A percentile compares a stretch with the other conserved stretches of the same genome.
Conservation (phyloP, 1,284 basidiomycete genomes). For the Pyrrhoderma lamaoense region DNA sequence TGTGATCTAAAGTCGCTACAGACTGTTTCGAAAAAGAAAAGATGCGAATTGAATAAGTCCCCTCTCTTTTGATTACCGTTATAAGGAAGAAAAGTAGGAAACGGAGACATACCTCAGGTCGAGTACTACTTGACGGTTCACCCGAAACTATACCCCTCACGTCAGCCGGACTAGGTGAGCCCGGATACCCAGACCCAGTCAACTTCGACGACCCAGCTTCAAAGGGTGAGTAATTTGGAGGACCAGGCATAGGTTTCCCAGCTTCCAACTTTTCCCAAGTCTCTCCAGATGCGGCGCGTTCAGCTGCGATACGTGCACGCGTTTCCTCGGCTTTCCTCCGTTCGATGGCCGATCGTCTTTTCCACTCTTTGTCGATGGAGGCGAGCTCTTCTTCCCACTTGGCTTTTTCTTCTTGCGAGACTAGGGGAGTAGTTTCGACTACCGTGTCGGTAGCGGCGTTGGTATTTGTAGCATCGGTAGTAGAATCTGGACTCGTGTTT, state of each 20-base stretch:
- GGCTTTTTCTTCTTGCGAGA: conserved; percentile 21
- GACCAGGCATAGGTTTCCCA: conserved; percentile 16
- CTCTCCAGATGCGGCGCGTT: conserved; percentile 34
- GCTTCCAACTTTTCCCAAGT: conserved; percentile 23
- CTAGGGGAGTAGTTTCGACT: neutral
- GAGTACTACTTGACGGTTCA: conserved; percentile 31
- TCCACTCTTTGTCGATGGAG: conserved; percentile 63
- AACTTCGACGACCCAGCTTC: neutral
- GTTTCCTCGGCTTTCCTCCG: conserved; percentile 69
- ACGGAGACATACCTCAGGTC: neutral
- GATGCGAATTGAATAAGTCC: neutral
- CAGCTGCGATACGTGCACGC: conserved; percentile 61
- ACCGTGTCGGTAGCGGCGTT: neutral
- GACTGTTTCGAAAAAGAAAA: too few species aligned
- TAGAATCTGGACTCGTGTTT: too few species aligned
- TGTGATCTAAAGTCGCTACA: conserved; percentile 32
- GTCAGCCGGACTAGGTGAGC: conserved; percentile 34
- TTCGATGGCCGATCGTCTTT: conserved; percentile 63
- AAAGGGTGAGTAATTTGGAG: conserved; percentile 21
- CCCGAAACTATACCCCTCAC: conserved; percentile 38
- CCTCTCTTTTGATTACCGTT: neutral
- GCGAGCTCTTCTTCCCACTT: conserved; percentile 63
- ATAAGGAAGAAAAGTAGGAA: neutral
- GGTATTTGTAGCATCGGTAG: too few species aligned
- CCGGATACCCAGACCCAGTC: conserved; percentile 19